phyloP scores from a whole-genome alignment of 2,329 filamentous ascomycete genomes.

The Fusarium acutatum region DNA sequence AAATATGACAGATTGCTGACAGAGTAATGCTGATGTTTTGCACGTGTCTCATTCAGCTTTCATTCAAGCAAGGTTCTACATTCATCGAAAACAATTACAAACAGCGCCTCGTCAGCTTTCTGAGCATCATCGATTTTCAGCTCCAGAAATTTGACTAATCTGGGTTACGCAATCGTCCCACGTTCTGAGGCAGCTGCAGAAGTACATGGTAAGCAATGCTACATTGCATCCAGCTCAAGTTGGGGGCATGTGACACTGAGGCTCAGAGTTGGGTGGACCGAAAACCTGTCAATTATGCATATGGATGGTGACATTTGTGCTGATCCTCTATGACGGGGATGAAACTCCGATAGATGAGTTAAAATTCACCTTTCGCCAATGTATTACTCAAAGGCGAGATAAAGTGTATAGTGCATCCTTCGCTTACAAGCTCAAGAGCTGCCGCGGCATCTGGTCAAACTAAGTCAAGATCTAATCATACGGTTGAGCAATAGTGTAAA shows the following conservation, averaged over 20 bases:
- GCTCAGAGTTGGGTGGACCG: background rate
- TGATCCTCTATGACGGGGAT: background rate
- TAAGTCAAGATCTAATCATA: too few species aligned
- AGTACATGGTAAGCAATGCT: background rate
- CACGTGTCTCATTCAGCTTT: too few species aligned
- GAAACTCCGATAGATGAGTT: background rate
- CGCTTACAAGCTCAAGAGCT: background rate
- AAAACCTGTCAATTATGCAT: background rate
- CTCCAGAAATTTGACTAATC: background rate
- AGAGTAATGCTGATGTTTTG: fast-evolving
- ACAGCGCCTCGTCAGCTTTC: background rate
- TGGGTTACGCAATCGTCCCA: background rate
- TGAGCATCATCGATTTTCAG: background rate
- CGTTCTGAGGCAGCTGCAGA: background rate
- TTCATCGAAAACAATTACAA: fast-evolving
- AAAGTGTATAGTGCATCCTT: background rate
- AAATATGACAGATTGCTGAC: fast-evolving
- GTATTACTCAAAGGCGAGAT: background rate
- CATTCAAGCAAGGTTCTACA: fast-evolving
- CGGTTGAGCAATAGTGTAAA: background rate
- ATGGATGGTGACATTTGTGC: background rate
- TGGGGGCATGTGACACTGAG: background rate
- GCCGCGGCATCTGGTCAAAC: background rate
- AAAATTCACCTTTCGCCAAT: background rate
- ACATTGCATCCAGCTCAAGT: background rate